Conservation (phyloP, 805 yeast genomes). For the Wickerhamomyces chambardii region DNA sequence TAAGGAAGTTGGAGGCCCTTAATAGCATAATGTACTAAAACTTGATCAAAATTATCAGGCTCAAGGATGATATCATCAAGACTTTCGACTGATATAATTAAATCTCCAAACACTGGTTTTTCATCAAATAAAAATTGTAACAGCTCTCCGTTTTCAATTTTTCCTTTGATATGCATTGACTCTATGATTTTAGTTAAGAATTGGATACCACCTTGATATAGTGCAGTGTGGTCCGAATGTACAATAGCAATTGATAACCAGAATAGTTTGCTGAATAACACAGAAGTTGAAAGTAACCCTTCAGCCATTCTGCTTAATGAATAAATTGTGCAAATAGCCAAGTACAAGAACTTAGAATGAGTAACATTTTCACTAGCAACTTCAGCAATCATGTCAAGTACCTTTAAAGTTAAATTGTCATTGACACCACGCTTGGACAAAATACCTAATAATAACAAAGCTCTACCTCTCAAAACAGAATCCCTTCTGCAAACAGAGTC, state of each 20-base stretch:
- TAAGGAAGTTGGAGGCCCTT: slow-evolving; percentile 56
- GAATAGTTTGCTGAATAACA: slow-evolving; percentile 20
- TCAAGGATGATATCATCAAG: slow-evolving; percentile 28
- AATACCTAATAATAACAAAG: slow-evolving; percentile 62
- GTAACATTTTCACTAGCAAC: slow-evolving; percentile 20
- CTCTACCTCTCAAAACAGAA: slow-evolving; percentile 58
- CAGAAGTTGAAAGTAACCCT: slow-evolving; percentile 25
- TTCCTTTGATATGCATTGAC: slow-evolving; percentile 22
- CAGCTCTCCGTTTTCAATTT: slow-evolving; percentile 14
- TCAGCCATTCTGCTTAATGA: slow-evolving; percentile 29
- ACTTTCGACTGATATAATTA: slow-evolving; percentile 33
- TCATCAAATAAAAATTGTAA: slow-evolving; percentile 20
- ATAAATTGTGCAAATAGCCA: slow-evolving; percentile 26
- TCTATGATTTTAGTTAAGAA: slow-evolving; percentile 26
- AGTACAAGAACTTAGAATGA: slow-evolving; percentile 12
- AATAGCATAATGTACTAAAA: slow-evolving; percentile 35
- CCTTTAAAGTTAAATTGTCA: slow-evolving; percentile 37
- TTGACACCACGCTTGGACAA: slow-evolving; percentile 55
- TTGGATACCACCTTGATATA: slow-evolving; percentile 31
- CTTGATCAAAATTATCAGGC: slow-evolving; percentile 39
- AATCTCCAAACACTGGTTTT: slow-evolving; percentile 26
- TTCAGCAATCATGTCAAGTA: slow-evolving; percentile 23
- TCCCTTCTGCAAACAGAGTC: slow-evolving; percentile 49
- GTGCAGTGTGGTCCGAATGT: slow-evolving; percentile 22
- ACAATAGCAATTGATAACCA: slow-evolving; percentile 27